These are phyloP conservation scores for Acmispon strigosus DNA, from an alignment of 306 rosid species.

Conservation along the genomic window DNA sequence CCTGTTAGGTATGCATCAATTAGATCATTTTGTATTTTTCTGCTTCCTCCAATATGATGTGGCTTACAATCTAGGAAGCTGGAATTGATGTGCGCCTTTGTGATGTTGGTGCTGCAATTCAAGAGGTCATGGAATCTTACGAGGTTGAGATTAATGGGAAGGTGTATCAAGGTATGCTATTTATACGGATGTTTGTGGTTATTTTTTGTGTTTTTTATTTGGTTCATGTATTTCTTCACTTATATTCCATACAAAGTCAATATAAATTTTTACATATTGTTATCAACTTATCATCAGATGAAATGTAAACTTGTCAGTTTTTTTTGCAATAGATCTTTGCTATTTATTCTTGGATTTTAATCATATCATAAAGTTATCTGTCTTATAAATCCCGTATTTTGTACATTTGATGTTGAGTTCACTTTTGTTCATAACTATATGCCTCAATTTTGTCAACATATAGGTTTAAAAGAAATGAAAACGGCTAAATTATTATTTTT, in stretches of 20 bases:
- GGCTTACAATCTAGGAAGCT: conserved; percentile 57
- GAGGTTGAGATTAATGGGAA: conserved; percentile 97
- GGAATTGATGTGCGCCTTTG: conserved; percentile 96
- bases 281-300: background rate
- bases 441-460: too few relatives aligned
- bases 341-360: background rate
- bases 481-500: background rate
- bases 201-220: background rate
- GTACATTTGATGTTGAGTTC: too few relatives aligned
- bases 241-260: background rate
- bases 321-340: background rate
- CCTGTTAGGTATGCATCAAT: conserved; percentile 7
- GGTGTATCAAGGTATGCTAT: conserved; percentile 67
- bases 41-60: conserved; percentile 7
- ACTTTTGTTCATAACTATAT: too few relatives aligned
- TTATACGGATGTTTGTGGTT: background rate
- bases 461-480: background rate
- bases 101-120: conserved; percentile 97
- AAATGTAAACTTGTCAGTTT: background rate
- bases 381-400: background rate
- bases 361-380: background rate
- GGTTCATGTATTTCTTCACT: background rate
- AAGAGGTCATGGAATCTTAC: conserved; percentile 95
- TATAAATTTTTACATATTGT: background rate
- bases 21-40: conserved; percentile 10